Conservation (phyloP, 257 asterid genomes). For the Solanum rostratum region DNA sequence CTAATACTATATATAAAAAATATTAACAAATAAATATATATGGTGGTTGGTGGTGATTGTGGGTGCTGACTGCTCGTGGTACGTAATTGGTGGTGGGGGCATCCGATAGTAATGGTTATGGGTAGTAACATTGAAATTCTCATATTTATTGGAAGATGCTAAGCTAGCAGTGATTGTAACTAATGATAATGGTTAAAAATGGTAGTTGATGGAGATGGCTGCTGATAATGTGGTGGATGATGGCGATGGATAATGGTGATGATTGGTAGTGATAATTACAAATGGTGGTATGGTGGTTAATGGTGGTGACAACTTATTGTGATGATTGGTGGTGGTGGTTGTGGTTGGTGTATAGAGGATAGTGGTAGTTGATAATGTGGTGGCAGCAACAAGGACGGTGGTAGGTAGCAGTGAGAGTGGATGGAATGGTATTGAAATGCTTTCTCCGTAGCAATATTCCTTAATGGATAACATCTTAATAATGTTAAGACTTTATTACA, state of each 20-base stretch:
- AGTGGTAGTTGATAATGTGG: background rate
- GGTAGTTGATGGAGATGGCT: background rate
- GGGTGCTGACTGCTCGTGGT: background rate
- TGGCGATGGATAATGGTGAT: background rate
- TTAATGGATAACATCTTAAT: background rate
- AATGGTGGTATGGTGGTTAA: background rate
- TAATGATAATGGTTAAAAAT: background rate
- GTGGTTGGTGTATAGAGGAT: background rate
- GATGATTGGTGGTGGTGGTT: background rate
- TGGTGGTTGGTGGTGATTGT: background rate
- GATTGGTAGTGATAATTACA: background rate
- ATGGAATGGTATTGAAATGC: background rate
- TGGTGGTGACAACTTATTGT: background rate
- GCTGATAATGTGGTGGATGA: background rate
- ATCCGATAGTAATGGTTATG: background rate
- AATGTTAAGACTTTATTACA: background rate
- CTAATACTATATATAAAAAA: background rate
- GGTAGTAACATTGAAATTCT: background rate
- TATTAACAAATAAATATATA: background rate
- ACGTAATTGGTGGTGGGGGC: background rate
- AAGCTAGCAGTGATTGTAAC: background rate
- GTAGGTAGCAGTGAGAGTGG: background rate
- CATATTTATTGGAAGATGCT: background rate
- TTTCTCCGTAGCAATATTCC: background rate
- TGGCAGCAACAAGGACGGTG: background rate